Base-by-base conservation (phyloP, 148 eudicot genomes). In the Rheum nobile region DNA sequence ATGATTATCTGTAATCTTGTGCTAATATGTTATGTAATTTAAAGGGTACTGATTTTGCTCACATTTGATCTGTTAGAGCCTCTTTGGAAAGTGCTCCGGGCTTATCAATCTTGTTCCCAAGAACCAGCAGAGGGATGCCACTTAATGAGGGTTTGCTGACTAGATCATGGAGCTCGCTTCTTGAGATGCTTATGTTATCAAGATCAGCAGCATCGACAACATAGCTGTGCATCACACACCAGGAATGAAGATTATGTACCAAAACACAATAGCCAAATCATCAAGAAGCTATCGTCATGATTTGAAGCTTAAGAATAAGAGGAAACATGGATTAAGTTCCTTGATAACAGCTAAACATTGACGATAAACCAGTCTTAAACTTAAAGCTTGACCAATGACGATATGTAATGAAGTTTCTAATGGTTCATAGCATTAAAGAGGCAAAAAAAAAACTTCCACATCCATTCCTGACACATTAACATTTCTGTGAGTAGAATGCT, bases 151-250 rank as follows among this genome's bases (percentile, higher is more conserved):
- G 81, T 77, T 90, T 95, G 84, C 86, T 86, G 55, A 95, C 86
- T 76, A 95, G 84, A 81, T 95, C 96, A 81, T 91, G 99, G 2
- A 95, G 93, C 79, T 95, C 99, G 67, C 91, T 88, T 78, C 81
- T 91, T 75, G 99, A 90, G 78, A 84, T 85, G 82, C 90, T 85
- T 61, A 95, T 76, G 79, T 95, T 95, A 69, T 95, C 99, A 48
- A 86, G 94, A 82, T 91, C 99, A 26, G 97, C 99, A 79, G 94
- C 97, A 75, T 95, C 96, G 77, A 95, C 97, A 61, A 95, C 99
- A 74, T 95, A 95, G 74, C 96, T 95, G 93, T 32, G 41, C 81
- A 85, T 59, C 31, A 72, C 61, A 76, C 28, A 79, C 14, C 44
- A 57, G 38, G 48, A 13, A 26, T 29, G 11, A 42, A 21, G 39